These are phyloP conservation scores for Hyphopichia wangnamkhiaoensis DNA, from an alignment of 1,139 yeast species.

Conservation along the genomic window DNA sequence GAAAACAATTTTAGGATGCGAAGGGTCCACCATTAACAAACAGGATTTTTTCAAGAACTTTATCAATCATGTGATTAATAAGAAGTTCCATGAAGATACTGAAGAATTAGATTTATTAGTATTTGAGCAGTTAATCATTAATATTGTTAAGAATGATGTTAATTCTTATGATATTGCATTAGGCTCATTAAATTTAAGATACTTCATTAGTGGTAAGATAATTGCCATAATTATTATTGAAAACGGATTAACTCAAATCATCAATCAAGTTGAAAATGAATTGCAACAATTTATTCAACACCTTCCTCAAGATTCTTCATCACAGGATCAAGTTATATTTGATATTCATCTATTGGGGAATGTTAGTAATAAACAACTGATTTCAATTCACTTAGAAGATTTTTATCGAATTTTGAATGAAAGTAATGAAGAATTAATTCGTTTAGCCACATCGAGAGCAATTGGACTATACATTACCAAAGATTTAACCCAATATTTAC, in stretches of 20 bases:
- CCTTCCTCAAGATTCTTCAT: slow-evolving; percentile 21
- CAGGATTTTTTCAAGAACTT: slow-evolving; percentile 8
- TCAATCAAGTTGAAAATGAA: slow-evolving; percentile 30
- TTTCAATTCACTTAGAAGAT: slow-evolving; percentile 23
- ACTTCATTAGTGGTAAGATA: slow-evolving; percentile 33
- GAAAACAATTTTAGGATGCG: background rate
- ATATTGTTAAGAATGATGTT: slow-evolving; percentile 12
- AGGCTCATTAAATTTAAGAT: slow-evolving; percentile 15
- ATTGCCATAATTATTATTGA: slow-evolving; percentile 43
- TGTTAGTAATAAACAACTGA: slow-evolving; percentile 30
- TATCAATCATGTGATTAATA: slow-evolving; percentile 6
- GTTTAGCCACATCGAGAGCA: slow-evolving; percentile 52
- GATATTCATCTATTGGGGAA: slow-evolving; percentile 48
- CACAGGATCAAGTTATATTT: slow-evolving; percentile 22
- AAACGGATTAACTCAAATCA: slow-evolving; percentile 28
- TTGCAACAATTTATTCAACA: slow-evolving; percentile 23
- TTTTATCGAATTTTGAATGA: slow-evolving; percentile 29
- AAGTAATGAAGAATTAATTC: slow-evolving; percentile 37
- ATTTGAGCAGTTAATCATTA: slow-evolving; percentile 9
- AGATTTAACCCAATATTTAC: slow-evolving; percentile 34
- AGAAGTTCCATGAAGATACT: slow-evolving; percentile 6
- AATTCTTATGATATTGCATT: slow-evolving; percentile 14
- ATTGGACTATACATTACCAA: slow-evolving; percentile 51
- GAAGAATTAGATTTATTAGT: slow-evolving; percentile 10
- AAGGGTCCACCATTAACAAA: background rate